phyloP scores from a whole-genome alignment of 2,329 filamentous ascomycete species.

The Verticillium nonalfalfae region DNA sequence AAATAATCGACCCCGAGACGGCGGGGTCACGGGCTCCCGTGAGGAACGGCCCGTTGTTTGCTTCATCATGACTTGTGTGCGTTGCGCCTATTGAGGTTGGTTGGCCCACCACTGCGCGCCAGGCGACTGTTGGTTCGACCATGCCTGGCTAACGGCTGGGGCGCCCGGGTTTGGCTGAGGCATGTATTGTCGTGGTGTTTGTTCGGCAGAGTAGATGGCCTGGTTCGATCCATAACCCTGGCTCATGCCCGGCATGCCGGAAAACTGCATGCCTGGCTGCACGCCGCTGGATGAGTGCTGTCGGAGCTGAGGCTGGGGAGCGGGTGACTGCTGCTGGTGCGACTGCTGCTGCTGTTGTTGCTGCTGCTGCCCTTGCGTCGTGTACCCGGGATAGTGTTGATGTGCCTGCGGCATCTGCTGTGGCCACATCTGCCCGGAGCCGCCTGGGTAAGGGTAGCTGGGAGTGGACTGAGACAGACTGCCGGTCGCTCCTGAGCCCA shows the following conservation, averaged over 20 bases:
- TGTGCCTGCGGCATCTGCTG: slow-evolving; percentile 52
- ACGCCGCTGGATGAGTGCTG: slow-evolving; percentile 46
- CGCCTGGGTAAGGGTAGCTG: slow-evolving; percentile 54
- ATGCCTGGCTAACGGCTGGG: slow-evolving; percentile 45
- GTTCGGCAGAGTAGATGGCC: slow-evolving; percentile 54
- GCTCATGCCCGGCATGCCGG: slow-evolving; percentile 54
- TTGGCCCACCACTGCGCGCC: slow-evolving; percentile 52
- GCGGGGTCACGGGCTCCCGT: background rate
- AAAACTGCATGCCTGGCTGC: slow-evolving; percentile 54
- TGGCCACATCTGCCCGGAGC: slow-evolving; percentile 58
- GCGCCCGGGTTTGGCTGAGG: slow-evolving; percentile 49
- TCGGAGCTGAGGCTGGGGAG: slow-evolving; percentile 56
- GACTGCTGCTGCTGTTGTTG: slow-evolving; percentile 22
- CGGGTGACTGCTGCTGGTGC: slow-evolving; percentile 47
- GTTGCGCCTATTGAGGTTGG: slow-evolving; percentile 29
- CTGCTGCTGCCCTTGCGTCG: slow-evolving; percentile 12
- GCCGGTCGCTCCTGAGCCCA: slow-evolving; percentile 35
- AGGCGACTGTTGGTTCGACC: slow-evolving; percentile 56
- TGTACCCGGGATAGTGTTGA: slow-evolving; percentile 31
- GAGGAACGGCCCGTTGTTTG: background rate
- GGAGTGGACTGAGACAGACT: slow-evolving; percentile 45
- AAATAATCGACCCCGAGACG: background rate
- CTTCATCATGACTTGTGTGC: background rate
- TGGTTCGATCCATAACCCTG: slow-evolving; percentile 53
- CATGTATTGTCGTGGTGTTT: slow-evolving; percentile 62